These are phyloP conservation scores for Dovyalis caffra DNA, from an alignment of 345 rosid genomes.

Conservation along the genomic window DNA sequence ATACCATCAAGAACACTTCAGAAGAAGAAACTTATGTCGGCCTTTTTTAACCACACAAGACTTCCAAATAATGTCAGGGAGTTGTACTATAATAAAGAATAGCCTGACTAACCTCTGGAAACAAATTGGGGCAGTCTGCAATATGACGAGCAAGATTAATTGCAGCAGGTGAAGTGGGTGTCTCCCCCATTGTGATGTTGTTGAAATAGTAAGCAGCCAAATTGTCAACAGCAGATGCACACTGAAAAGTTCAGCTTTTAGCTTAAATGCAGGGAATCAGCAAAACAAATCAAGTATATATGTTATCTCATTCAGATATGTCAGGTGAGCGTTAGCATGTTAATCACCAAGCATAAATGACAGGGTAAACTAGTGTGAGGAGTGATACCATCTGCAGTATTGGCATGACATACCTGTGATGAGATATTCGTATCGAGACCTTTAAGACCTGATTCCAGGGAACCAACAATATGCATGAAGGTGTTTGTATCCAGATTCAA, in stretches of 20 bases:
- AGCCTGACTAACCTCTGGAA: slow-evolving; percentile 71
- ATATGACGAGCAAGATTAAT: slow-evolving; percentile 77
- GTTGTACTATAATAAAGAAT: neutral
- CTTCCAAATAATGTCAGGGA: neutral
- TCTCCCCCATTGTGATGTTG: slow-evolving; percentile 94
- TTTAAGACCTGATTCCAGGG: slow-evolving; percentile 96
- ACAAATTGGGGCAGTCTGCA: slow-evolving; percentile 90
- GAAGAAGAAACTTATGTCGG: neutral
- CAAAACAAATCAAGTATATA: neutral
- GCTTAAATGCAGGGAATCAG: slow-evolving; percentile 9
- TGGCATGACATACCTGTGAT: slow-evolving; percentile 62
- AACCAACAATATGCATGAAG: slow-evolving; percentile 86
- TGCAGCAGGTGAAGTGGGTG: slow-evolving; percentile 72
- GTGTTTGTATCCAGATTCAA: slow-evolving; percentile 82
- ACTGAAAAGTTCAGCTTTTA: slow-evolving; percentile 45
- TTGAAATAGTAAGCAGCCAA: slow-evolving; percentile 94
- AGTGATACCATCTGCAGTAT: neutral
- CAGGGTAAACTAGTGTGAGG: neutral
- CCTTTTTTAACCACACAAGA: neutral
- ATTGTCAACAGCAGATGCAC: slow-evolving; percentile 95
- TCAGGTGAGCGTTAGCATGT: neutral
- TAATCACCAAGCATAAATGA: neutral
- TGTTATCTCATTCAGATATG: neutral
- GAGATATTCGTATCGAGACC: slow-evolving; percentile 90
- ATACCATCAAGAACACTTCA: neutral